Evolutionary conservation across 2,329 filamentous ascomycete genomes (phyloP).

Genomic region (Onygenales sp.): DNA sequence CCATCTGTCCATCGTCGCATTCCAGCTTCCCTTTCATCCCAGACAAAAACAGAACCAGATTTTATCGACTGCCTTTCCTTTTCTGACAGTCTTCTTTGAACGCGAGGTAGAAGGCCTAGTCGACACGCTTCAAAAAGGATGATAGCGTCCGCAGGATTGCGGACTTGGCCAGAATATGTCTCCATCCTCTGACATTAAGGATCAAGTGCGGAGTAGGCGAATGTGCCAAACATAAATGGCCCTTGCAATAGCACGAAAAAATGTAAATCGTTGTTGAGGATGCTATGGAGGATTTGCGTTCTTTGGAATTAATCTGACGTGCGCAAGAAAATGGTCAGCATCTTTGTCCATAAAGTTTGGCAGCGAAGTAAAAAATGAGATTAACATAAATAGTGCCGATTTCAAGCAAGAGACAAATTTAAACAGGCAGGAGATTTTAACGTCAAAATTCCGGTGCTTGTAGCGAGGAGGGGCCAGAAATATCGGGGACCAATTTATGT

Average conservation of each 20-base stretch:
- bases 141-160: constrained; percentile 93
- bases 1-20: constrained; percentile 99
- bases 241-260: not conserved
- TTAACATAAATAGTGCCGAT: too few species aligned
- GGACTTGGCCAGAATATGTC: constrained; percentile 90
- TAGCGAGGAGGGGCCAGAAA: too few species aligned
- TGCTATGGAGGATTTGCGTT: too few species aligned
- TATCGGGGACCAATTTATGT: too few species aligned
- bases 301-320: too few species aligned
- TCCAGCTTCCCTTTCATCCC: constrained; percentile 95
- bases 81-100: constrained; percentile 86
- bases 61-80: constrained; percentile 95
- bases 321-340: too few species aligned
- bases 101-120: constrained; percentile 76
- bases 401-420: too few species aligned
- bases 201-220: not conserved
- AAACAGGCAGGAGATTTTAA: too few species aligned
- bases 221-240: not conserved
- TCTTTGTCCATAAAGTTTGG: too few species aligned
- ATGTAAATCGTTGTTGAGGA: too few species aligned
- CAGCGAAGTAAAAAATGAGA: too few species aligned
- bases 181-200: constrained; percentile 54
- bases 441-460: too few species aligned
- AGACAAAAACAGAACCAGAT: constrained; percentile 97
- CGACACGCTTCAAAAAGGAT: constrained; percentile 97